Evolutionary conservation across 2,329 filamentous ascomycete genomes (phyloP), one percentile per base, ranked within the genome.

Genomic region (Lachnellula arida): DNA sequence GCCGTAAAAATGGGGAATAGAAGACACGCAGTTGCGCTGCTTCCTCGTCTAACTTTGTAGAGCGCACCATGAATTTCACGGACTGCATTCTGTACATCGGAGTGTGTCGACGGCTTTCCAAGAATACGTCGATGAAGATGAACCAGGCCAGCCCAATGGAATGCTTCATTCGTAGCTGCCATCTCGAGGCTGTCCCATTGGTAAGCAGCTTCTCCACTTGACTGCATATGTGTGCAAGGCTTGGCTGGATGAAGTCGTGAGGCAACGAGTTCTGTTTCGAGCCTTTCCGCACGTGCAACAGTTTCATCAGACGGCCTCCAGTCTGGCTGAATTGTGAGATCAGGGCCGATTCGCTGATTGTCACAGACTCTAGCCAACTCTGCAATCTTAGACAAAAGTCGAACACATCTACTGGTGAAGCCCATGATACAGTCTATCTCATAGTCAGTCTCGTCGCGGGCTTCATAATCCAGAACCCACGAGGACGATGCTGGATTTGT

Each of bases 1-100:
- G 89, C 89, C 1, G 88, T 89, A 70, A 94, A 94, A 73, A 94
- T 84, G 0, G 90, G 89, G 61, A 94, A 92, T 40, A 94, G 70
- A 17, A 89, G 74, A 65, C 88, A 90, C 8, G 83, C 85, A 70
- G 93, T 89, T 0, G 88, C 88, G 15, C 84, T 84, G 32, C 85
- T 85, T 5, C 87, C 86, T 12, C 78, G 74, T 12, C 82, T 75
- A 49, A 94, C 82, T 39, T 79, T 80, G 22, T 76, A 75, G 58
- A 93, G 74, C 34, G 84, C 80, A 1, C 75, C 73, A 28, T 89
- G 74, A 46, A 93, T 87, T 58, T 82, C 78, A 39, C 76, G 71
- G 5, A 92, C 82, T 0, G 82, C 81, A 11, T 75, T 73, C 62
- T 85, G 84, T 0, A 94, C 86, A 22, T 83, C 78, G 0, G 74